Percentiles rank a stretch among this genome's conserved stretches.
Evolutionary conservation across 306 rosid species (phyloP).

Genomic region (Cicer yamashitae): DNA sequence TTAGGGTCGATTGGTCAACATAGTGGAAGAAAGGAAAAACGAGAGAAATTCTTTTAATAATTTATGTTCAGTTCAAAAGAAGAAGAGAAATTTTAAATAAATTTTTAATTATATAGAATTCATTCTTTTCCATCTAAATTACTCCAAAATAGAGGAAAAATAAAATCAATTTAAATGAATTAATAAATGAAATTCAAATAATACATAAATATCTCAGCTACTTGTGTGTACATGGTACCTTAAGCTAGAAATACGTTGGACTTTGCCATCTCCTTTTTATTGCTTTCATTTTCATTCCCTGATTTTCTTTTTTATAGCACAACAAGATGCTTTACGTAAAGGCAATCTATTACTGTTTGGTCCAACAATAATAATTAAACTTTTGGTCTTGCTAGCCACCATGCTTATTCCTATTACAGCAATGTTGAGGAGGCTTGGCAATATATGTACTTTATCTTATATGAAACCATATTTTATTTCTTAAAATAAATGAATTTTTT

Average conservation of each 20-base stretch:
- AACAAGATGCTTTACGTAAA: conserved; percentile 41
- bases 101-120: too few relatives aligned
- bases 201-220: neutral
- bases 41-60: too few relatives aligned
- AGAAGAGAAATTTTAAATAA: too few relatives aligned
- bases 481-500: too few relatives aligned
- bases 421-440: neutral
- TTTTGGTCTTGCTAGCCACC: conserved; percentile 5
- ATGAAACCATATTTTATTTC: neutral
- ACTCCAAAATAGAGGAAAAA: too few relatives aligned
- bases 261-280: conserved; percentile 27
- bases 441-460: neutral
- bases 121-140: too few relatives aligned
- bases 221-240: neutral
- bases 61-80: too few relatives aligned
- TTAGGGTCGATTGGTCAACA: too few relatives aligned
- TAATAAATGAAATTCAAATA: neutral
- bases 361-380: conserved; percentile 30
- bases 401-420: neutral
- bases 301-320: neutral
- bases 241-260: conserved; percentile 6
- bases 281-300: conserved; percentile 35
- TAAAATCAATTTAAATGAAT: too few relatives aligned
- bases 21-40: too few relatives aligned
- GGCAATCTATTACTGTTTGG: conserved; percentile 25